Conservation (phyloP, 2,329 filamentous ascomycete genomes). For the Monilinia fructigena region DNA sequence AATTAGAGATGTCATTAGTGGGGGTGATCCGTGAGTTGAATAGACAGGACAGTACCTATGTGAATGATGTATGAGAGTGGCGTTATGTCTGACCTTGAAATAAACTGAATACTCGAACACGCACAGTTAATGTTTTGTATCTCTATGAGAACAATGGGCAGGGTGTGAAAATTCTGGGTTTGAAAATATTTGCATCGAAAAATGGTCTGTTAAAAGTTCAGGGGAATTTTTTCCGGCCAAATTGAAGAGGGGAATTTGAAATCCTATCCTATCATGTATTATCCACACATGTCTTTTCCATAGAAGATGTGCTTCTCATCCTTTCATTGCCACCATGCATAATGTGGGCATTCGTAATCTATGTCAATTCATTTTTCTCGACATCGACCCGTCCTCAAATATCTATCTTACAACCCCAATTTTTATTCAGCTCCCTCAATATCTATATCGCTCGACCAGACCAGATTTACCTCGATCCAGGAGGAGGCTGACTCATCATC, state of each 20-base stretch:
- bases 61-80: conserved; percentile 11
- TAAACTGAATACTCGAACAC: conserved; percentile 11
- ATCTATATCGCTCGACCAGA: background rate
- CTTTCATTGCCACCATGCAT: background rate
- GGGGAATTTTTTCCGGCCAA: background rate
- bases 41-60: background rate
- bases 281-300: conserved; percentile 8
- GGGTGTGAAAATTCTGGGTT: background rate
- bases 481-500: conserved; percentile 47
- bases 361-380: background rate
- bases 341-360: conserved; percentile 4
- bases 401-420: conserved; percentile 6
- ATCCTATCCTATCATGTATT: conserved; percentile 2
- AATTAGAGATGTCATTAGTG: conserved; percentile 36
- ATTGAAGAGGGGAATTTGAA: conserved; percentile 2
- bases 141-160: conserved; percentile 1
- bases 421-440: background rate
- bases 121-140: conserved; percentile 18
- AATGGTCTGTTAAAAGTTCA: conserved; percentile 9
- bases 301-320: background rate
- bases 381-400: background rate
- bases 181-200: background rate
- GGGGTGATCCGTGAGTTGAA: conserved; percentile 27
- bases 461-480: conserved; percentile 32
- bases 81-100: conserved; percentile 9